Base-by-base conservation (phyloP, 176 grass and related monocot species). In the Carex myosuroides region DNA sequence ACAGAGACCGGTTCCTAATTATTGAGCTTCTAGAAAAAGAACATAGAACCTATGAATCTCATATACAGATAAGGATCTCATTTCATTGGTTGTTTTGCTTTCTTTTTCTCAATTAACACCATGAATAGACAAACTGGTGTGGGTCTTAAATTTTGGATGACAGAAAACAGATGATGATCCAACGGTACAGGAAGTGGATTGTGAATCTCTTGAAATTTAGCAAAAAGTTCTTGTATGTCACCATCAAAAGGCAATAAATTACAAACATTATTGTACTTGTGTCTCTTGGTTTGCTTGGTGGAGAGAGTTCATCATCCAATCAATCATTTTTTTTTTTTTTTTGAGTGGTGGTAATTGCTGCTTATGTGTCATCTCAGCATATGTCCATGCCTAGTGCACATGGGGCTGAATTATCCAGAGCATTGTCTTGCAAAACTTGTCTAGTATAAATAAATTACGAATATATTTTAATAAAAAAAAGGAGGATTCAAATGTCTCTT, bases 181-280 rank as follows among this genome's bases (percentile, higher is more conserved):
- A 54, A 54, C 12, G 5, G 71, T 46, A 26, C 10, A 53, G 21
- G n/a, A 46, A 54, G 20, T 53, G 44, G 21, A 75, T 75, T 30
- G 18, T 1, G 17, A 75, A 69, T 75, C 2, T 7, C 11, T 26
- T 14, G 10, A 46, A 75, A 53, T 75, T 26, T 75, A 75, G 5
- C 71, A 44, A 71, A 71, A 71, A 46, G 6, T 4, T 75, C 46
- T 21, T 75, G 1, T 16, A 30, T 24, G 21, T 78, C 24, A 0
- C 73, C 2, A 57, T 78, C 50, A 78, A 18, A 56, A 57, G 13
- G 14, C 50, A 78, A 17, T 78, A 78, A 78, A 78, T 17, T 57
- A 63, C n/a, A 53, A 52, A n/a, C 11, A 83, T 83, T 83, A 83
- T 83, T 83, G 81, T 83, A 83, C 81, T 32, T 64, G 32, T 62